Conservation (phyloP, 2,329 filamentous ascomycete genomes). For the Penicillium sp. region DNA sequence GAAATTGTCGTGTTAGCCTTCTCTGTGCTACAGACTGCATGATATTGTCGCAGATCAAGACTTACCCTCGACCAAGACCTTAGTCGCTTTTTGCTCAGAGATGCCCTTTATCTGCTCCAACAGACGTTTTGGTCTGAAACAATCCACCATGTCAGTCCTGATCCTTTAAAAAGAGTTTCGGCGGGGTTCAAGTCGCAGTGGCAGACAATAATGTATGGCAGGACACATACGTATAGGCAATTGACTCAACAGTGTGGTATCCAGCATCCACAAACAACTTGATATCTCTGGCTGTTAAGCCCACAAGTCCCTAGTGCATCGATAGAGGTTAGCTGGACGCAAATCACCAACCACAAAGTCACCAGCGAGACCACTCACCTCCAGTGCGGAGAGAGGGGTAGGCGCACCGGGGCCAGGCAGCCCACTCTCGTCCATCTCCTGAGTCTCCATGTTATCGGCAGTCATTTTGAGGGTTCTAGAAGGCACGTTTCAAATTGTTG, state of each 20-base stretch:
- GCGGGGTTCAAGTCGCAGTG: not conserved
- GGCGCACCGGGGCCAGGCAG: constrained; percentile 87
- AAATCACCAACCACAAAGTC: not conserved
- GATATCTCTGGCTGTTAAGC: constrained; percentile 91
- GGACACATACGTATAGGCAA: constrained; percentile 76
- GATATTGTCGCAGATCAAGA: not conserved
- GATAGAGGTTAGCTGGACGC: not conserved
- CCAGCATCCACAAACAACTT: constrained; percentile 89
- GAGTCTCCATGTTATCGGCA: constrained; percentile 58
- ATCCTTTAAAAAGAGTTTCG: not conserved
- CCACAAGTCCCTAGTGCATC: constrained; percentile 68
- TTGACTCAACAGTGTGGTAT: constrained; percentile 91
- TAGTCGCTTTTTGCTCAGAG: constrained; percentile 92
- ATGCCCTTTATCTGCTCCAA: constrained; percentile 97
- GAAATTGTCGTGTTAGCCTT: constrained; percentile 10
- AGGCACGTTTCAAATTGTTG: not conserved
- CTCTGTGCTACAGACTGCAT: not conserved
- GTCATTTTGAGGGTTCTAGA: constrained; percentile 28
- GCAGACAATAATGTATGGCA: not conserved
- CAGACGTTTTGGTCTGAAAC: constrained; percentile 60
- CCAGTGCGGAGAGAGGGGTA: constrained; percentile 78
- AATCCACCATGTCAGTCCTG: constrained; percentile 1
- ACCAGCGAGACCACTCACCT: constrained; percentile 57
- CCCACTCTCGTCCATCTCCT: constrained; percentile 72
- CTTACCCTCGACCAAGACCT: constrained; percentile 83